Evolutionary conservation across 2,329 filamentous ascomycete genomes (phyloP), one percentile per base, ranked within the genome.

Genomic region (Metarhizium sp.): DNA sequence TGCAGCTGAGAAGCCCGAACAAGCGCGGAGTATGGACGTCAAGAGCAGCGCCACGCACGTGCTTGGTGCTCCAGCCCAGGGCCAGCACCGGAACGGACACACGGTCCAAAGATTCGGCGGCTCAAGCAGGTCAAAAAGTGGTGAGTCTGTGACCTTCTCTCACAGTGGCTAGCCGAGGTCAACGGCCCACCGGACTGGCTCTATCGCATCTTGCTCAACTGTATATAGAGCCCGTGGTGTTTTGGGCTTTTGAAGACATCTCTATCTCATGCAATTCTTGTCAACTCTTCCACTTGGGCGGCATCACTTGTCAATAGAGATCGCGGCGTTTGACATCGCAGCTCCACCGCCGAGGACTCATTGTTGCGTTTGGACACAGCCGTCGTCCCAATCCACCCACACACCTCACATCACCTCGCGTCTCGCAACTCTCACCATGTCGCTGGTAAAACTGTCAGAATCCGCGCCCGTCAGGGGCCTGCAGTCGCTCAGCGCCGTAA

Each of bases 381-480:
- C 40, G 16, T 43, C 40, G 16, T 16, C 40, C 40, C 43, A 46
- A 43, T 16, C 42, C 14, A 45, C 6, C 16, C 4, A 6, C 16
- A 6, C 16, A 18, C 18, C 16, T 18, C 32, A 13, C 30, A 51
- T 18, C 32, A 6, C 49, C 38, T 8, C 29, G 7, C 18, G 20
- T n/a, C 45, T 32, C n/a, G 20, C n/a, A 16, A 4, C 34, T 29
- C 34, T n/a, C 38, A 47, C 25, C 54, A 59, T 59, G 58, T 55
- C 56, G 6, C 46, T 58, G 25, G 6, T 58, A 10, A 43, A 29
- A 5, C 10, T 57, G 30, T n/a, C 59, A 36, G 58, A 62, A 18
- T 61, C 60, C 3, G 20, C 53, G 50, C 59, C 59, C 10, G 29
- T 59, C 30, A 55, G 57, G 34, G 57, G 43, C 8, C 42, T 61